These are phyloP conservation scores for Adenanthera pavonina DNA, from an alignment of 306 rosid species.

Conservation along the genomic window DNA sequence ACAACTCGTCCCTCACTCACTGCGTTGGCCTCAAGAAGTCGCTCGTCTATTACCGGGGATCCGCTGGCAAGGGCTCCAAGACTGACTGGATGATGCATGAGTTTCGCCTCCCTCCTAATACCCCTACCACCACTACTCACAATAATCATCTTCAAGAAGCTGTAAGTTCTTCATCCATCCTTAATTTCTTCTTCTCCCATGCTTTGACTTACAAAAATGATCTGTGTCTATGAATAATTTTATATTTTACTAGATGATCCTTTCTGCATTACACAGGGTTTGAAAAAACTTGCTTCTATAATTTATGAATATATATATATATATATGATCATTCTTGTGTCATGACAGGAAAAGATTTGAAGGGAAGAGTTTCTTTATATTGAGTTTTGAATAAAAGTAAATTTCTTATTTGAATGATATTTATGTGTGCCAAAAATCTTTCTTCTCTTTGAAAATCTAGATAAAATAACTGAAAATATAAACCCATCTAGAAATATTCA, in stretches of 20 bases:
- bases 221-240: too few relatives aligned
- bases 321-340: too few relatives aligned
- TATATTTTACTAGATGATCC: too few relatives aligned
- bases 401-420: neutral
- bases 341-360: neutral
- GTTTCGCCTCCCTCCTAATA: constrained; percentile 82
- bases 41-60: constrained; percentile 80
- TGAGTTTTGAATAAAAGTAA: too few relatives aligned
- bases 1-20: constrained; percentile 7
- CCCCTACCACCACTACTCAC: neutral
- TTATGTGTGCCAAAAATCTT: neutral
- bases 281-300: too few relatives aligned
- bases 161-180: constrained; percentile 52
- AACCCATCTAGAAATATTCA: neutral
- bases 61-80: constrained; percentile 95
- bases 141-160: constrained; percentile 59
- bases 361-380: neutral
- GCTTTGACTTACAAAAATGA: too few relatives aligned
- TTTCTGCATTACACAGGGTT: too few relatives aligned
- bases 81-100: constrained; percentile 99
- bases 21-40: constrained; percentile 90
- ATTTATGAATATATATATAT: too few relatives aligned
- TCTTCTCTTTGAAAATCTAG: neutral
- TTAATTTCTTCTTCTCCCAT: too few relatives aligned
- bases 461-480: neutral